phyloP scores from a whole-genome alignment of 169 alveolate genomes.

The Amoebophrya sp. region DNA sequence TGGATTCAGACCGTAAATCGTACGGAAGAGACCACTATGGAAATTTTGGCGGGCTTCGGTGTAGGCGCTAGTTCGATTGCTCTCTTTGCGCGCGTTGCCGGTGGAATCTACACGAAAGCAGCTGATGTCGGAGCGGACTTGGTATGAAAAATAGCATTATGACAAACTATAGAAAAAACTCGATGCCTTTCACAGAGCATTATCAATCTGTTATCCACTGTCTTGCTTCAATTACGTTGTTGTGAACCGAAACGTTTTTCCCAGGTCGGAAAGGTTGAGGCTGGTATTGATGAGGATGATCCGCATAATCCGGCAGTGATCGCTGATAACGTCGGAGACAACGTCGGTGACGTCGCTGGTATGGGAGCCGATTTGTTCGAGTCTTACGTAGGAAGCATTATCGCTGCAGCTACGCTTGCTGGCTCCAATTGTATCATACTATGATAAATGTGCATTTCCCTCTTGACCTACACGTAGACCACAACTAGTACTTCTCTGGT shows the following conservation, averaged over 20 bases:
- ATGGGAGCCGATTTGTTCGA: conserved; percentile 78
- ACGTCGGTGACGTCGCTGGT: conserved; percentile 76
- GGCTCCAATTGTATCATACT: no score
- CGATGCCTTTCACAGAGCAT: no score
- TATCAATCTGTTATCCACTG: no score
- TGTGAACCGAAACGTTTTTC: no score
- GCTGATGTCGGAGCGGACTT: conserved; percentile 75
- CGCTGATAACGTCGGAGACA: conserved; percentile 75
- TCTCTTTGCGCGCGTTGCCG: conserved; percentile 70
- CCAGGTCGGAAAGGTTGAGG: conserved; percentile 66
- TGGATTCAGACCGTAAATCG: conserved; percentile 37
- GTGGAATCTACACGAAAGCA: conserved; percentile 72
- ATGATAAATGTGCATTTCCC: no score
- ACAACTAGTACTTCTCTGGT: no score
- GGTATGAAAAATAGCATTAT: conserved; percentile 27
- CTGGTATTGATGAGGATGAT: conserved; percentile 67
- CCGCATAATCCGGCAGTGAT: conserved; percentile 71
- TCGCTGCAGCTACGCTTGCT: conserved; percentile 57
- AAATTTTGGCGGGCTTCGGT: conserved; percentile 66
- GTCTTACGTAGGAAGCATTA: conserved; percentile 69
- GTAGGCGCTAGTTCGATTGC: conserved; percentile 69
- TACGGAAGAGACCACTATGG: conserved; percentile 39
- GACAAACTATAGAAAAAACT: no score
- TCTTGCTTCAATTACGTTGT: no score
- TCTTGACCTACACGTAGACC: no score